phyloP scores from a whole-genome alignment of 345 rosid genomes.

The Sonneratia alba region DNA sequence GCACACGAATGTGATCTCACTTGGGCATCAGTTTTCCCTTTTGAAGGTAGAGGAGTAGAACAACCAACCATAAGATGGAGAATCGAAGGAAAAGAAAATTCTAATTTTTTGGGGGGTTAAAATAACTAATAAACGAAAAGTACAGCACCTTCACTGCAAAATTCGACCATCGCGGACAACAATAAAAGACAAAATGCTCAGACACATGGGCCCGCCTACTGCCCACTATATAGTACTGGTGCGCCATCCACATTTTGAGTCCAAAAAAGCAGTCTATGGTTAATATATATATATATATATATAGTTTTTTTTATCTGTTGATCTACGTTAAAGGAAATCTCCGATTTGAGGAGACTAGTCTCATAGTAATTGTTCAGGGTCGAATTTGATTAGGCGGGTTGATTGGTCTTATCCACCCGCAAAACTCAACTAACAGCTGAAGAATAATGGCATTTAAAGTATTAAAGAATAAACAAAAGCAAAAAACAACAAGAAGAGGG shows the following conservation, averaged over 20 bases:
- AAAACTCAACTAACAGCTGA: neutral
- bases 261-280: neutral
- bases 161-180: too few species aligned
- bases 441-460: neutral
- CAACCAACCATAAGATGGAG: too few species aligned
- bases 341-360: too few species aligned
- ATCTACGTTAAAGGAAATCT: too few species aligned
- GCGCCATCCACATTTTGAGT: neutral
- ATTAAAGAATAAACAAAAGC: neutral
- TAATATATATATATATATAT: too few species aligned
- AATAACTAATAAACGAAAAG: neutral
- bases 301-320: too few species aligned
- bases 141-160: neutral
- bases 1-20: too few species aligned
- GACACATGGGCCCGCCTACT: neutral
- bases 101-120: neutral
- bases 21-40: too few species aligned
- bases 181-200: neutral
- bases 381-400: too few species aligned
- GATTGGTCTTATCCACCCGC: neutral
- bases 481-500: neutral
- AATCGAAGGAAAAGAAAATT: neutral
- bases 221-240: neutral
- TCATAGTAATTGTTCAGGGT: too few species aligned
- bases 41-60: too few species aligned